Evolutionary conservation across 257 asterid genomes (phyloP).

Genomic region (Striga asiatica): DNA sequence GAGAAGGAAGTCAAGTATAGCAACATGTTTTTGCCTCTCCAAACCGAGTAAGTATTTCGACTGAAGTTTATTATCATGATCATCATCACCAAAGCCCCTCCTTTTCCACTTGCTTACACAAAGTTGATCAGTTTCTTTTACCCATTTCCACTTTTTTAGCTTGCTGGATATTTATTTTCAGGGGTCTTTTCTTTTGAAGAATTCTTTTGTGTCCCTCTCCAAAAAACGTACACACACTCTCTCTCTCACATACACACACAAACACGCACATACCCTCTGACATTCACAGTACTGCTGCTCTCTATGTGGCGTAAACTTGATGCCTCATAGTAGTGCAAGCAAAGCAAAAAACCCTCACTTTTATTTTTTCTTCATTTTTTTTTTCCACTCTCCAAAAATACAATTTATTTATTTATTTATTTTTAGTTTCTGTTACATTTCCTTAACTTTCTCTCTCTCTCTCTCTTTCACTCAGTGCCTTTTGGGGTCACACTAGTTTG

Average conservation of each 20-base stretch:
- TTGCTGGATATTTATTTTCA: constrained; percentile 7
- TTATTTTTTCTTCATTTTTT: not conserved
- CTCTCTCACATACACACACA: constrained; percentile 12
- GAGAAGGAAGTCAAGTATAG: constrained; percentile 9
- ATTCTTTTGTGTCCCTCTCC: too few species aligned
- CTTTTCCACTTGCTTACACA: too few species aligned
- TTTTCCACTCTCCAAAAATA: not conserved
- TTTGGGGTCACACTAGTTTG: constrained; percentile 32
- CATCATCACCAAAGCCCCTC: not conserved
- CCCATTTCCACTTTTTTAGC: constrained; percentile 8
- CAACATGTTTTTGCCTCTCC: constrained; percentile 18
- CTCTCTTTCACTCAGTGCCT: constrained; percentile 18
- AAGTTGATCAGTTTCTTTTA: not conserved
- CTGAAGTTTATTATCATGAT: constrained; percentile 17
- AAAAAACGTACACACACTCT: too few species aligned
- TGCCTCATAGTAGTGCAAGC: constrained; percentile 90
- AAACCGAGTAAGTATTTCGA: constrained; percentile 20
- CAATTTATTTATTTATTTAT: constrained; percentile 4
- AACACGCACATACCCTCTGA: constrained; percentile 31
- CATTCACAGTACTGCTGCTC: constrained; percentile 34
- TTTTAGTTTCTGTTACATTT: not conserved
- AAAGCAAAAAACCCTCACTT: constrained; percentile 53
- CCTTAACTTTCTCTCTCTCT: constrained; percentile 17
- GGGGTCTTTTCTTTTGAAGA: not conserved
- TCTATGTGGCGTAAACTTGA: constrained; percentile 72